A percentile compares a stretch with the other conserved stretches of the same genome.
Conservation (phyloP, 805 yeast species). For the Yamadazyma philogaea region DNA sequence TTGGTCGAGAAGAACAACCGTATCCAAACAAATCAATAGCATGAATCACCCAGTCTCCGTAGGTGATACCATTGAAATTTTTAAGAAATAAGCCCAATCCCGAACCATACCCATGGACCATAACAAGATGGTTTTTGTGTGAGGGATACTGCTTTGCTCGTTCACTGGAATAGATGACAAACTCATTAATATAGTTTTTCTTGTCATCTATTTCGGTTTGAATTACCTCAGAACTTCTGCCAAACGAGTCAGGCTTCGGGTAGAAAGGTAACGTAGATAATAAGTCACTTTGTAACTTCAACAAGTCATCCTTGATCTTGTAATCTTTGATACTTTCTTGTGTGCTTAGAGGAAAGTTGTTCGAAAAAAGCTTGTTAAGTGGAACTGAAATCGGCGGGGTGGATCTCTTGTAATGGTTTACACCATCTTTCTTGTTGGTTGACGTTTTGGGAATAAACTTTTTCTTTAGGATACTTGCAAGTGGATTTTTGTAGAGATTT, state of each 20-base stretch:
- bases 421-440: constrained; percentile 2
- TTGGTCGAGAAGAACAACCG: constrained; percentile 84
- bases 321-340: constrained; percentile 55
- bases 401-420: constrained; percentile 42
- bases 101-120: constrained; percentile 46
- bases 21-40: constrained; percentile 88
- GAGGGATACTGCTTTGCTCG: constrained; percentile 17
- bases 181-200: constrained; percentile 38
- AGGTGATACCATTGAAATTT: constrained; percentile 28
- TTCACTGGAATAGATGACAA: constrained; percentile 35
- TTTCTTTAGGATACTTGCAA: constrained; percentile 1
- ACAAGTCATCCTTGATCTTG: constrained; percentile 32
- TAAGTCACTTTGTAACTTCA: constrained; percentile 46
- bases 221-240: constrained; percentile 30
- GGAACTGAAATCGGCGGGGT: constrained; percentile 72
- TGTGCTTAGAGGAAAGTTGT: constrained; percentile 56
- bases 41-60: constrained; percentile 66
- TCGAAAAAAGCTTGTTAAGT: constrained; percentile 47
- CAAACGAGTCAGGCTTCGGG: constrained; percentile 30
- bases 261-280: constrained; percentile 46
- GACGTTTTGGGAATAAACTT: neutral
- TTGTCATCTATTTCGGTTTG: constrained; percentile 25
- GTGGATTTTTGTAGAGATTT: constrained; percentile 7
- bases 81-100: constrained; percentile 45
- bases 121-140: constrained; percentile 35